phyloP scores from a whole-genome alignment of 108 stramenopile species.

The Pseudonitzschia pungens region DNA sequence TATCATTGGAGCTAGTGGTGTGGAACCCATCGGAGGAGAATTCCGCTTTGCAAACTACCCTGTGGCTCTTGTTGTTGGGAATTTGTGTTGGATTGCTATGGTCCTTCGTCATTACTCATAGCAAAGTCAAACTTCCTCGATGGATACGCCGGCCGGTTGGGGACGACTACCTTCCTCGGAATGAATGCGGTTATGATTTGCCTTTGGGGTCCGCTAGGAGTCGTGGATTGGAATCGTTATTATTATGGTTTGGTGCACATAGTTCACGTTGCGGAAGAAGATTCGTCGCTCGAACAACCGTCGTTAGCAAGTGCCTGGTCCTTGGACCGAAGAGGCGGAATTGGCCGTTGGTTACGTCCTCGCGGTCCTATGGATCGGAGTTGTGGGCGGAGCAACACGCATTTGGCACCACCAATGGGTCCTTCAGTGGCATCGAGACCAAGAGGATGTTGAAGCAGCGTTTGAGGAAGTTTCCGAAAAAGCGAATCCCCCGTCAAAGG shows the following conservation, averaged over 20 bases:
- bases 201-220: constrained; percentile 37
- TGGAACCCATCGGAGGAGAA: not conserved
- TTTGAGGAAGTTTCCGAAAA: constrained; percentile 17
- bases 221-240: constrained; percentile 54
- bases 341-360: constrained; percentile 43
- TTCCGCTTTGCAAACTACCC: constrained; percentile 22
- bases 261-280: constrained; percentile 42
- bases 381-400: constrained; percentile 35
- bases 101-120: constrained; percentile 22
- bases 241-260: constrained; percentile 42
- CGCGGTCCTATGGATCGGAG: constrained; percentile 35
- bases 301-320: constrained; percentile 26
- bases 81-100: constrained; percentile 32
- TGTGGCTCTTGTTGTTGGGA: constrained; percentile 41
- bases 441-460: constrained; percentile 33
- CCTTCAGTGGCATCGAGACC: constrained; percentile 28
- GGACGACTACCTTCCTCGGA: constrained; percentile 49
- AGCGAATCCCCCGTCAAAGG: not conserved
- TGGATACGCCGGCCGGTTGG: constrained; percentile 45
- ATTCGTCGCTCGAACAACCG: not conserved
- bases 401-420: constrained; percentile 38
- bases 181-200: constrained; percentile 46
- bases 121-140: constrained; percentile 28
- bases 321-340: constrained; percentile 46
- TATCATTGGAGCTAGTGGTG: constrained; percentile 37